phyloP scores from a whole-genome alignment of 1,284 basidiomycete species.

The Leccinum cinnamomeum region DNA sequence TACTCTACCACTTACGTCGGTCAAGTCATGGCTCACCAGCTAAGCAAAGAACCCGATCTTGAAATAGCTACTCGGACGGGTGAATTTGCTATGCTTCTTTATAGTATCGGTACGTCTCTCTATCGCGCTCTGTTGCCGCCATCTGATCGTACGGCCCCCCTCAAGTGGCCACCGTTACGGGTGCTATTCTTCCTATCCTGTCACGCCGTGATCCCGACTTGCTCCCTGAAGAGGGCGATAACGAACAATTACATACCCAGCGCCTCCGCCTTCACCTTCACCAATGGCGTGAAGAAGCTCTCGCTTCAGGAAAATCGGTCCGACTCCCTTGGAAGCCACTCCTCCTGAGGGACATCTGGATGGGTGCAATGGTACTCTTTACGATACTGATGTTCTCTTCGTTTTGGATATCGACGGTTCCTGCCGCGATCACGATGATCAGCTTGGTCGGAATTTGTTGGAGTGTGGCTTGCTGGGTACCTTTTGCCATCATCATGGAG shows the following conservation, averaged over 20 bases:
- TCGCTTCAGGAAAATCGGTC: constrained; percentile 66
- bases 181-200: constrained; percentile 80
- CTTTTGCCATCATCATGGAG: constrained; percentile 93
- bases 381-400: constrained; percentile 76
- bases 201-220: constrained; percentile 77
- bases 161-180: constrained; percentile 83
- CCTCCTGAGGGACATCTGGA: constrained; percentile 91
- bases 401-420: constrained; percentile 77
- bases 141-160: constrained; percentile 9
- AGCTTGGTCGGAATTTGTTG: constrained; percentile 88
- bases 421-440: constrained; percentile 76
- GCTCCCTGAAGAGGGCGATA: constrained; percentile 67
- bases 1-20: constrained; percentile 93
- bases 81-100: constrained; percentile 86
- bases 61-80: constrained; percentile 85
- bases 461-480: constrained; percentile 94
- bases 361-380: constrained; percentile 79
- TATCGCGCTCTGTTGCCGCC: background rate
- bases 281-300: constrained; percentile 82
- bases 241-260: constrained; percentile 70
- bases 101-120: constrained; percentile 71
- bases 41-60: constrained; percentile 67
- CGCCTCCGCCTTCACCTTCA: constrained; percentile 70
- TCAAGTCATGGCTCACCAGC: constrained; percentile 85
- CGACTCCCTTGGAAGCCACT: constrained; percentile 84